Base-by-base conservation (phyloP, 768 basidiomycete genomes). In the Hericium rajendrae region DNA sequence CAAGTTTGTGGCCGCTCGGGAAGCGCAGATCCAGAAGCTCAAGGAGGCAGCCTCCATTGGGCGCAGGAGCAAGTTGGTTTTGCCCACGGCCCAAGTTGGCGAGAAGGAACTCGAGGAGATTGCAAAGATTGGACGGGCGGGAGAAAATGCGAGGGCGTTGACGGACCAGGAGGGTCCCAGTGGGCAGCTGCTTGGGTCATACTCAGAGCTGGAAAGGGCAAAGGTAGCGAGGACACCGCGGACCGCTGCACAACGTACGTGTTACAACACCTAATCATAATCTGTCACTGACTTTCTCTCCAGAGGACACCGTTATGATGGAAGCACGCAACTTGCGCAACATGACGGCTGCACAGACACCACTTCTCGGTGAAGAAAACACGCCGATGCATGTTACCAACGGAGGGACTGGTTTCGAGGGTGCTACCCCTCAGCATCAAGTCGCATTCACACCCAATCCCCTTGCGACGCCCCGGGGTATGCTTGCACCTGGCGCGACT, bases 21-120 rank as follows among this genome's bases (percentile, higher is more conserved):
- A 98, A 68, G 94, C 94, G 1, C 95, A 99, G 70, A 97, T 98
- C 63, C 93, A 97, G 69, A 94, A 94, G 70, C 75, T 98, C 57
- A 97, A 97, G 71, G 97, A 99, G 70, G 94, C 94, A 18, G 94
- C 97, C 69, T 93, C 90, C 54, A 94, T 98, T 57, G 89, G 92
- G 24, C 81, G 92, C 61, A 73, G 97, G 62, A 74, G 91, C 63
- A 91, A 90, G 70, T 76, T 99, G 28, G 80, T 82, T 55, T 76
- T 99, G 13, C 97, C 97, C 0, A 72, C 74, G 24, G 91, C 95
- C 6, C 97, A 99, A 65, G 97, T 99, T 15, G 90, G 92, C 9
- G 97, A 99, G 72, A 72, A 79, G 2, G 97, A 99, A 70, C 72
- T 99, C 53, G 97, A 98, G 73, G 94, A 97, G 62, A 97, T 99